phyloP scores from a whole-genome alignment of 768 basidiomycete genomes.

The Termitomyces sp. region DNA sequence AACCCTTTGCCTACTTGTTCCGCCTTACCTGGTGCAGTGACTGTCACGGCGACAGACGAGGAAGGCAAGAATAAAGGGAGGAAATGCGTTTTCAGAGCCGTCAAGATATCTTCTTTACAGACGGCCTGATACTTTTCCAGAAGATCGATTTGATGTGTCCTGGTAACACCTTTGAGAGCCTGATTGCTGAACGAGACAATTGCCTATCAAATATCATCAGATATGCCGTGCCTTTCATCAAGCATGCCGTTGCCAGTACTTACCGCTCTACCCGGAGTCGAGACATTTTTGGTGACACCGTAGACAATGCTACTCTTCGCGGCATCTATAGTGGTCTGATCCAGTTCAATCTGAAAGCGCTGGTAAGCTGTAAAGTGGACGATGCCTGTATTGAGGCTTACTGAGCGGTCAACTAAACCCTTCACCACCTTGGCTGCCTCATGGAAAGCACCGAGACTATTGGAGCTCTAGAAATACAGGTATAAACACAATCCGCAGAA shows the following conservation, averaged over 20 bases:
- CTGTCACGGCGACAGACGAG: constrained; percentile 74
- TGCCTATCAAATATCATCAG: constrained; percentile 43
- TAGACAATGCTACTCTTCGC: constrained; percentile 93
- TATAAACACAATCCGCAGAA: not conserved
- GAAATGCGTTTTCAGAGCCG: constrained; percentile 66
- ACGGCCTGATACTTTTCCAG: constrained; percentile 77
- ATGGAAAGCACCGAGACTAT: constrained; percentile 71
- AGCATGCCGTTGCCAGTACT: constrained; percentile 20
- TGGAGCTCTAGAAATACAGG: constrained; percentile 56
- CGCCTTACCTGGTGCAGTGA: constrained; percentile 78
- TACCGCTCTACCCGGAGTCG: constrained; percentile 86
- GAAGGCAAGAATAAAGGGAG: constrained; percentile 78
- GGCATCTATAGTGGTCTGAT: constrained; percentile 78
- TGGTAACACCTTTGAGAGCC: constrained; percentile 79
- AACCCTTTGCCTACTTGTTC: constrained; percentile 67
- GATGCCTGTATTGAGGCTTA: constrained; percentile 28
- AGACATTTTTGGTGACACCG: constrained; percentile 71
- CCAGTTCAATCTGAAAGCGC: constrained; percentile 62
- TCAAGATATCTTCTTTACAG: constrained; percentile 72
- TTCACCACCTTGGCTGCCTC: constrained; percentile 76
- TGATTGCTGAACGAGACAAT: constrained; percentile 84
- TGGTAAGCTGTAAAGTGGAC: not conserved
- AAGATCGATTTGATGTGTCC: constrained; percentile 70
- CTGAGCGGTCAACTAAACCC: constrained; percentile 79
- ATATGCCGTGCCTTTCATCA: not conserved